A percentile compares a stretch with the other conserved stretches of the same genome.
Evolutionary conservation across 192 early-diverging fungal genomes (phyloP).

Genomic region (Linnemannia elongata): DNA sequence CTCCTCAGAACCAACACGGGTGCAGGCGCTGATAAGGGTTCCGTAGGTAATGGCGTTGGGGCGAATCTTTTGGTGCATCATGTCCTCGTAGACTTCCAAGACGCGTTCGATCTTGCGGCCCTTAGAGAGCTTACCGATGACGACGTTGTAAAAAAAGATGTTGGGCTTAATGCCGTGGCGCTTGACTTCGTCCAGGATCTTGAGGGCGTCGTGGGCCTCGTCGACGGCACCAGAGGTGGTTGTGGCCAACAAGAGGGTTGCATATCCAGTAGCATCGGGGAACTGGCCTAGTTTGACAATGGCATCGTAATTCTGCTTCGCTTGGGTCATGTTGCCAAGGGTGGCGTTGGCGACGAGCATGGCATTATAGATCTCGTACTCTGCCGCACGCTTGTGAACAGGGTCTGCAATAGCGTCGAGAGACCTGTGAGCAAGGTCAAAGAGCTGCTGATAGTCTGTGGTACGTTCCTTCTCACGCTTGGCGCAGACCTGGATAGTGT

Average conservation of each 20-base stretch:
- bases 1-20: constrained; percentile 56
- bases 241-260: constrained; percentile 62
- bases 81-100: constrained; percentile 65
- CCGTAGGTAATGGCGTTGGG: constrained; percentile 69
- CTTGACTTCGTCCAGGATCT: constrained; percentile 70
- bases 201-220: constrained; percentile 65
- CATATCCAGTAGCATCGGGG: constrained; percentile 68
- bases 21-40: constrained; percentile 67
- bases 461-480: constrained; percentile 50
- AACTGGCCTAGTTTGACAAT: constrained; percentile 59
- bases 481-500: constrained; percentile 52
- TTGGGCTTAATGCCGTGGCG: constrained; percentile 66
- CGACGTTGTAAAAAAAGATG: constrained; percentile 71
- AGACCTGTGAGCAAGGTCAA: constrained; percentile 25
- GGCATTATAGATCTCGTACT: constrained; percentile 60
- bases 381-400: constrained; percentile 9
- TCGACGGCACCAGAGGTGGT: constrained; percentile 65
- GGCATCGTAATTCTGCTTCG: constrained; percentile 68
- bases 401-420: constrained; percentile 28
- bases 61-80: constrained; percentile 60
- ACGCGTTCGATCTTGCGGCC: constrained; percentile 68
- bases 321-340: constrained; percentile 60
- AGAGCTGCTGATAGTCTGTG: constrained; percentile 45
- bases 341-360: constrained; percentile 66
- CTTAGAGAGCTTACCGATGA: constrained; percentile 71